Conservation (phyloP, 768 basidiomycete genomes). For the Lactarius akahatsu region DNA sequence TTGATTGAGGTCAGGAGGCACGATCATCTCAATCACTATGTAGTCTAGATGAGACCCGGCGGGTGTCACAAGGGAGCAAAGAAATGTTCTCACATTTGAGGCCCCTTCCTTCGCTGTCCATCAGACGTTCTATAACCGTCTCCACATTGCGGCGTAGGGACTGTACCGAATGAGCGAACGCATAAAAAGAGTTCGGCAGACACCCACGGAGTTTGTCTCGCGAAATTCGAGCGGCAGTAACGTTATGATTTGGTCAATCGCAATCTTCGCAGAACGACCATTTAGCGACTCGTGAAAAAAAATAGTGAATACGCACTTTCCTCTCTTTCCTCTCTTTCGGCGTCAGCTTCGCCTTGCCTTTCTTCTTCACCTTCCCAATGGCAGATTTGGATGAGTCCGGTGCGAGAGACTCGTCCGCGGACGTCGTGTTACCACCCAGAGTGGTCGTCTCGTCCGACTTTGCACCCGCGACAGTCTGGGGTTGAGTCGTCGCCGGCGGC, state of each 20-base stretch:
- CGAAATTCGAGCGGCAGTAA: slow-evolving; percentile 87
- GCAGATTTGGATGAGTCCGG: slow-evolving; percentile 37
- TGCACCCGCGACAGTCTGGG: slow-evolving; percentile 39
- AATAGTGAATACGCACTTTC: slow-evolving; percentile 45
- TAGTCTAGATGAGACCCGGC: background rate
- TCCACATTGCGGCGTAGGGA: slow-evolving; percentile 77
- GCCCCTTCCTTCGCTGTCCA: slow-evolving; percentile 60
- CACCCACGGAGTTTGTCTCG: slow-evolving; percentile 78
- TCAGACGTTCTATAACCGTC: slow-evolving; percentile 70
- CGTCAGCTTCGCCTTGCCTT: slow-evolving; percentile 65
- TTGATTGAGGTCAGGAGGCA: slow-evolving; percentile 81
- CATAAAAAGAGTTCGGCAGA: background rate
- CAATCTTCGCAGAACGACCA: slow-evolving; percentile 40
- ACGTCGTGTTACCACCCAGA: slow-evolving; percentile 39
- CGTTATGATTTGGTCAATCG: slow-evolving; percentile 68
- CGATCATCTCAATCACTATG: slow-evolving; percentile 73
- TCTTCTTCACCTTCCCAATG: slow-evolving; percentile 42
- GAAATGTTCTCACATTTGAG: slow-evolving; percentile 53
- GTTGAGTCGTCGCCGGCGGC: slow-evolving; percentile 26
- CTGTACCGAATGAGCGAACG: slow-evolving; percentile 39
- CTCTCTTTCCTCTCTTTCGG: slow-evolving; percentile 85
- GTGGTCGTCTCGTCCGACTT: slow-evolving; percentile 38
- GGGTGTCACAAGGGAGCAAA: background rate
- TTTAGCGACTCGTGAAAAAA: background rate
- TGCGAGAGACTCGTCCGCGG: slow-evolving; percentile 40